Percentiles rank a stretch among this genome's conserved stretches.
phyloP scores from a whole-genome alignment of 495 filamentous ascomycete genomes.

The Penicillium cinerascens region DNA sequence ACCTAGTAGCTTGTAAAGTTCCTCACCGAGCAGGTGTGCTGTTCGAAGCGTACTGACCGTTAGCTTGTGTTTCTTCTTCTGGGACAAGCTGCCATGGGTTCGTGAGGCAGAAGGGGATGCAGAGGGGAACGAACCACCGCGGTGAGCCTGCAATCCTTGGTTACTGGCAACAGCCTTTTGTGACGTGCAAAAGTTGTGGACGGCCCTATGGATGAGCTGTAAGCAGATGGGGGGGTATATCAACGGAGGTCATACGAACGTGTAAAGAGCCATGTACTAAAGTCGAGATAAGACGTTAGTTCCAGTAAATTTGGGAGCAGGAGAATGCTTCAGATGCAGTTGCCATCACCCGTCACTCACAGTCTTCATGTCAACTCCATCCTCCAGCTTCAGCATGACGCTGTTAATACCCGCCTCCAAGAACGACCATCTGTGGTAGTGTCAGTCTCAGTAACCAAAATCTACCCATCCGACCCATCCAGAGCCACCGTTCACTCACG shows the following conservation, averaged over 20 bases:
- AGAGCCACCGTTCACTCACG: slow-evolving; percentile 51
- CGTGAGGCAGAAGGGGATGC: not conserved
- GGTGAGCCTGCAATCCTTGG: slow-evolving; percentile 57
- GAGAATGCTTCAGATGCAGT: not conserved
- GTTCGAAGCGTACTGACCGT: slow-evolving; percentile 7
- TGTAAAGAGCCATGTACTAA: slow-evolving; percentile 97
- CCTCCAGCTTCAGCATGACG: slow-evolving; percentile 88
- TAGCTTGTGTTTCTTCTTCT: not conserved
- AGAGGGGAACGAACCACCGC: slow-evolving; percentile 62
- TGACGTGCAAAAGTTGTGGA: slow-evolving; percentile 99
- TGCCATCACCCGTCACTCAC: slow-evolving; percentile 48
- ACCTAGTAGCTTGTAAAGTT: slow-evolving; percentile 88
- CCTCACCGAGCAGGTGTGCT: slow-evolving; percentile 94
- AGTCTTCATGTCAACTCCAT: slow-evolving; percentile 86
- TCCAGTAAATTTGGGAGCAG: not conserved
- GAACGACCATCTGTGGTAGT: slow-evolving; percentile 70
- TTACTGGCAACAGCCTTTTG: slow-evolving; percentile 74
- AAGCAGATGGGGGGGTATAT: slow-evolving; percentile 13
- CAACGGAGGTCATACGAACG: slow-evolving; percentile 51
- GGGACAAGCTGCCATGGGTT: not conserved
- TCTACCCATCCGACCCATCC: not conserved
- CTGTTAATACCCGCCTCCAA: slow-evolving; percentile 80
- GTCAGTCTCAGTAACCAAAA: slow-evolving; percentile 8
- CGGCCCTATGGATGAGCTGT: slow-evolving; percentile 57
- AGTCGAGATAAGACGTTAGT: slow-evolving; percentile 13